Conservation (phyloP, 345 rosid species). For the Aquilaria sinensis region DNA sequence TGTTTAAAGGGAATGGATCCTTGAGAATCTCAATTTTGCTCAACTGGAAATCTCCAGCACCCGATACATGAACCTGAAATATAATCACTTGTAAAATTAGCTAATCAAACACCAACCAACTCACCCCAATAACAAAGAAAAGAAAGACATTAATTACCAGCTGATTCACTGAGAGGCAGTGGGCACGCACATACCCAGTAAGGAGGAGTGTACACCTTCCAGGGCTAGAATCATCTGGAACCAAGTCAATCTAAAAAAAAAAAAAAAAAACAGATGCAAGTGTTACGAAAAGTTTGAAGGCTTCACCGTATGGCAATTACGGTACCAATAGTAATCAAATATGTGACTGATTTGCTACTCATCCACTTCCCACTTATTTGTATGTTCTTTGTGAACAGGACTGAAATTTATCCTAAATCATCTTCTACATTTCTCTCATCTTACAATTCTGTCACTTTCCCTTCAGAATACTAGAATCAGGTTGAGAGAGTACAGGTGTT, state of each 20-base stretch:
- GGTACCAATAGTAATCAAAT: not conserved
- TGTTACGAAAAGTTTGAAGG: not conserved
- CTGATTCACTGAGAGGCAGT: constrained; percentile 69
- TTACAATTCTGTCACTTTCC: not conserved
- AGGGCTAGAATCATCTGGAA: constrained; percentile 37
- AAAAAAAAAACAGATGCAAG: not conserved
- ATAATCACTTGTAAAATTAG: constrained; percentile 5
- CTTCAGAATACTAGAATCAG: too few species aligned
- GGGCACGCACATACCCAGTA: constrained; percentile 74
- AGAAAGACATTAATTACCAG: constrained; percentile 44
- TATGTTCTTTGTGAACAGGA: too few species aligned
- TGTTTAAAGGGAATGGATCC: constrained; percentile 68
- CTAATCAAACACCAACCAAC: constrained; percentile 13
- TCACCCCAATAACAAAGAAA: constrained; percentile 11
- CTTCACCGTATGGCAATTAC: not conserved
- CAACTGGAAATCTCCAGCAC: constrained; percentile 85
- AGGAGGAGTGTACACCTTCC: constrained; percentile 65
- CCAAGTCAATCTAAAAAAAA: constrained; percentile 42
- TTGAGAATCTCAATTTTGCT: constrained; percentile 68
- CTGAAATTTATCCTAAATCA: not conserved
- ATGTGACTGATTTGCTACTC: not conserved
- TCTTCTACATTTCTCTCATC: not conserved
- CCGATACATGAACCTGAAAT: constrained; percentile 76
- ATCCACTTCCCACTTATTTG: not conserved
- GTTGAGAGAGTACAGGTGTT: not conserved